These are phyloP conservation scores for Botrytis galanthina DNA, from an alignment of 2,329 filamentous ascomycete species.

Conservation along the genomic window DNA sequence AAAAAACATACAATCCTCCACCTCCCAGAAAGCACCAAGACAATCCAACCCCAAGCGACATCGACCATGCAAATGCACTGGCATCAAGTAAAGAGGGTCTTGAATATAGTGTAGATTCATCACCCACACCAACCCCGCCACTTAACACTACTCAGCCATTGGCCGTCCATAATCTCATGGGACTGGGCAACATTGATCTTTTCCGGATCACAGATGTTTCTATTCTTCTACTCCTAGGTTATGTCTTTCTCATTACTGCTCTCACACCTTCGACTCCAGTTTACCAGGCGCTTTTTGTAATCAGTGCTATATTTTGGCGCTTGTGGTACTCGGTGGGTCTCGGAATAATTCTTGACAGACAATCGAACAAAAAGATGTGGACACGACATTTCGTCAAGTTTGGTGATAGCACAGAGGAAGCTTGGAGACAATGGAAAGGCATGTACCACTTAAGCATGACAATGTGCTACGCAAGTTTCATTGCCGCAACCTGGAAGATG, in stretches of 20 bases:
- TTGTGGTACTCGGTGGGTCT: slow-evolving; percentile 90
- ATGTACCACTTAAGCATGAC: slow-evolving; percentile 91
- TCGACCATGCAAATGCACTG: slow-evolving; percentile 40
- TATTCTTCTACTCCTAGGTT: slow-evolving; percentile 71
- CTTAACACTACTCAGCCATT: slow-evolving; percentile 53
- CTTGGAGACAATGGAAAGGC: slow-evolving; percentile 97
- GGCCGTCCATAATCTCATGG: slow-evolving; percentile 79
- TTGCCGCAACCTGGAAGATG: slow-evolving; percentile 94
- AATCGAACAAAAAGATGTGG: slow-evolving; percentile 91
- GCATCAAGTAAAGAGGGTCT: slow-evolving; percentile 39
- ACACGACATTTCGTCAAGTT: slow-evolving; percentile 97
- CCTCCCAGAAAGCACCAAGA: slow-evolving; percentile 59
- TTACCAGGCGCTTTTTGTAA: slow-evolving; percentile 76
- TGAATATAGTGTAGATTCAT: slow-evolving; percentile 27
- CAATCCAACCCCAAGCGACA: slow-evolving; percentile 35
- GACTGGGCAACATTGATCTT: slow-evolving; percentile 79
- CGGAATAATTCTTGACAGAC: slow-evolving; percentile 77
- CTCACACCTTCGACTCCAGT: slow-evolving; percentile 73
- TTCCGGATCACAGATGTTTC: slow-evolving; percentile 84
- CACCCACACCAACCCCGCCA: slow-evolving; percentile 28
- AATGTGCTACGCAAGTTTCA: slow-evolving; percentile 84
- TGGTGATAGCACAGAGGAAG: slow-evolving; percentile 84
- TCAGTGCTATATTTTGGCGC: slow-evolving; percentile 79
- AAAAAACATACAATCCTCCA: slow-evolving; percentile 93
- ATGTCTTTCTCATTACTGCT: slow-evolving; percentile 70